These are phyloP conservation scores for Aspergillus arachidicola DNA, from an alignment of 2,329 filamentous ascomycete species.

Conservation along the genomic window DNA sequence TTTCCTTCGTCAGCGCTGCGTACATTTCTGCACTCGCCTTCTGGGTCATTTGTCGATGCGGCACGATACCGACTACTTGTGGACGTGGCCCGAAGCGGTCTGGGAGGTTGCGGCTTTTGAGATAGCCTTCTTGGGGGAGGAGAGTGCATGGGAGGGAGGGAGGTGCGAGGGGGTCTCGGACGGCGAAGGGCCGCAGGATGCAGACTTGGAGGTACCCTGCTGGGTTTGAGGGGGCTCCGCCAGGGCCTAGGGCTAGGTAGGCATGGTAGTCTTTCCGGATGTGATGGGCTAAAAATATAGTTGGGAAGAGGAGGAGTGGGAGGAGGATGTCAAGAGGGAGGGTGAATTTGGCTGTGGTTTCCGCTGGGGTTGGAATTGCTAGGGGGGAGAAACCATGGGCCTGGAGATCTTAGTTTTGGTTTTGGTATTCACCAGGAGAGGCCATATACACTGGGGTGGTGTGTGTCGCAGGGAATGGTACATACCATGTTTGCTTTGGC, in stretches of 20 bases:
- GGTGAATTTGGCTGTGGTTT: not conserved
- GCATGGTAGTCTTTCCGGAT: constrained; percentile 65
- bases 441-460: not conserved
- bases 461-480: not conserved
- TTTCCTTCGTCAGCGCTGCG: constrained; percentile 54
- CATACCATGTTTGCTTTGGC: constrained; percentile 2
- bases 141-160: constrained; percentile 55
- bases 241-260: constrained; percentile 76
- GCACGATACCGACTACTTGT: constrained; percentile 72
- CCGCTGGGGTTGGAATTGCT: not conserved
- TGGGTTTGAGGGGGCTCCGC: constrained; percentile 76
- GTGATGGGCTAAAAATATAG: constrained; percentile 60
- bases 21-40: constrained; percentile 59
- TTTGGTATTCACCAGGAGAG: not conserved
- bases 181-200: constrained; percentile 69
- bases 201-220: constrained; percentile 73
- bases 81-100: constrained; percentile 67
- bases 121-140: constrained; percentile 61
- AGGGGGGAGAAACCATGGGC: not conserved
- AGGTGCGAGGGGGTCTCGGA: constrained; percentile 69
- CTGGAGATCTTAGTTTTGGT: not conserved
- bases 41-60: constrained; percentile 77
- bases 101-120: constrained; percentile 57
- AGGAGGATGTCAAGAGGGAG: constrained; percentile 8
- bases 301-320: constrained; percentile 44